Percentiles rank a stretch among this genome's conserved stretches.
These are phyloP conservation scores for Nitzschia inconspicua DNA, from an alignment of 108 stramenopile species.

Conservation along the genomic window DNA sequence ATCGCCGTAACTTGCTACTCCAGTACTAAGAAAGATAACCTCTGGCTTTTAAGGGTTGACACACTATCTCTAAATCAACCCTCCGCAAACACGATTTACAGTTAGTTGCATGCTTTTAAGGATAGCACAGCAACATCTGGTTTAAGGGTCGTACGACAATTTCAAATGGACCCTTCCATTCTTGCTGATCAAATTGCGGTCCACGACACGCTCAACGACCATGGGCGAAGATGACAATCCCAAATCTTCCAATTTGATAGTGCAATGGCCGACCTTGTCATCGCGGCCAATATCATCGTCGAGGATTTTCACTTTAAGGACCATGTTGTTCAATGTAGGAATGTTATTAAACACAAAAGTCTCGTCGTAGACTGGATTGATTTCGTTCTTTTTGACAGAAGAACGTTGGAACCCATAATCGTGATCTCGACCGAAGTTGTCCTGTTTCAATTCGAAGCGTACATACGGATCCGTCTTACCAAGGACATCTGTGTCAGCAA, in stretches of 20 bases:
- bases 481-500: constrained; percentile 38
- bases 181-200: constrained; percentile 19
- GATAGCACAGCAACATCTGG: no score
- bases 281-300: constrained; percentile 46
- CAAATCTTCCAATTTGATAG: constrained; percentile 36
- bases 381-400: constrained; percentile 40
- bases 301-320: constrained; percentile 31
- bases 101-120: no score
- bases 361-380: constrained; percentile 51
- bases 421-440: constrained; percentile 11
- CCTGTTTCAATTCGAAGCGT: constrained; percentile 46
- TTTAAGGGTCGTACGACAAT: constrained; percentile 6
- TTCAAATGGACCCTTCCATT: constrained; percentile 12
- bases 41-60: no score
- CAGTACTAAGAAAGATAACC: no score
- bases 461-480: constrained; percentile 60
- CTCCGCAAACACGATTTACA: no score
- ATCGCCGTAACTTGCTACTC: no score
- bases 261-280: constrained; percentile 37
- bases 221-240: constrained; percentile 20
- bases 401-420: constrained; percentile 6
- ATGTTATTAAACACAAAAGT: constrained; percentile 35
- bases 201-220: constrained; percentile 16
- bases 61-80: no score
- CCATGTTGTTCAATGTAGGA: constrained; percentile 46